Conservation (phyloP, 805 yeast genomes). For the Tetrapisispora nanseiensis region DNA sequence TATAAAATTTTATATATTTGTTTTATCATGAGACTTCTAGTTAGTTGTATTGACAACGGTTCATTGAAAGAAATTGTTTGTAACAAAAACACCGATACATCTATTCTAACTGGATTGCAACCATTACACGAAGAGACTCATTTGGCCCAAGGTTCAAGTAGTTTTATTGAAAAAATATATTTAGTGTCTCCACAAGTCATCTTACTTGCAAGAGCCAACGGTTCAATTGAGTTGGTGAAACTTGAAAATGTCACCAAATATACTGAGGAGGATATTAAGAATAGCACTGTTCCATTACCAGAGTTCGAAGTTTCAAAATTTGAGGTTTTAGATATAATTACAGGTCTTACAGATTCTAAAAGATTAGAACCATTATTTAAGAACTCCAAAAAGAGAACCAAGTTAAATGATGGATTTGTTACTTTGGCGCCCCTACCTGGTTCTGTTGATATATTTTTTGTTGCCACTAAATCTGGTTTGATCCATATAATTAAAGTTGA, state of each 20-base stretch:
- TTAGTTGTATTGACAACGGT: constrained; percentile 60
- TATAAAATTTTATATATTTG: background rate
- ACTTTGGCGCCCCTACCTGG: constrained; percentile 24
- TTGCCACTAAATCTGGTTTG: constrained; percentile 31
- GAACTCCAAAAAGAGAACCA: constrained; percentile 23
- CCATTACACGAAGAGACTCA: constrained; percentile 46
- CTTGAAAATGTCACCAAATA: constrained; percentile 19
- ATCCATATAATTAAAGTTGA: constrained; percentile 23
- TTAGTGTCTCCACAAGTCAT: constrained; percentile 30
- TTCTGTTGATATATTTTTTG: constrained; percentile 20
- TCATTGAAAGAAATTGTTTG: constrained; percentile 56
- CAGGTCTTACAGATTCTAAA: constrained; percentile 16
- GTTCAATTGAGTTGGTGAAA: constrained; percentile 34
- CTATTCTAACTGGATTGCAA: constrained; percentile 53
- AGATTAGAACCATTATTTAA: constrained; percentile 16
- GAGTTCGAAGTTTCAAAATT: constrained; percentile 14
- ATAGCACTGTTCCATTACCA: constrained; percentile 5
- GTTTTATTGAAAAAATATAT: constrained; percentile 31
- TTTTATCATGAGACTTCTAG: constrained; percentile 47
- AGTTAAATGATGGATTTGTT: constrained; percentile 32
- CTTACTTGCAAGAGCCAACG: constrained; percentile 39
- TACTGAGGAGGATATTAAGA: constrained; percentile 2
- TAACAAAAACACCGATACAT: constrained; percentile 66
- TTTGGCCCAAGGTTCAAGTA: constrained; percentile 33
- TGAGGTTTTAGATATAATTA: constrained; percentile 14